phyloP scores from a whole-genome alignment of 768 basidiomycete species.

The Phanerochaete sordida region DNA sequence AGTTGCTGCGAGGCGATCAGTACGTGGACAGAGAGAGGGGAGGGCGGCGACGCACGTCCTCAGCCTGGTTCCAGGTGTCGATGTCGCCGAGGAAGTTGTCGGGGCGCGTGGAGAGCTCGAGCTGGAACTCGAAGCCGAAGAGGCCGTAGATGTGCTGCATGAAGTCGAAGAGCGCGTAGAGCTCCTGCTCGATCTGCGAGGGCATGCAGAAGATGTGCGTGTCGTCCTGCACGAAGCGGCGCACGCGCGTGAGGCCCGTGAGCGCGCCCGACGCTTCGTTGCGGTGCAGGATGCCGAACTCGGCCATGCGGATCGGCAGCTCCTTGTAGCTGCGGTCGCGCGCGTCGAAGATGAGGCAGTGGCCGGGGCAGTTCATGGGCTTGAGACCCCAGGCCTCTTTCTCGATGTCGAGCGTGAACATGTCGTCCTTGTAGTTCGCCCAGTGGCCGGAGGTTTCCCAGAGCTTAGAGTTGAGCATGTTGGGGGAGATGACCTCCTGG shows the following conservation, averaged over 20 bases:
- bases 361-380: slow-evolving; percentile 99
- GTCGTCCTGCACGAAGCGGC: slow-evolving; percentile 96
- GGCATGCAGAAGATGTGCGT: slow-evolving; percentile 99
- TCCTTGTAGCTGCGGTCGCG: slow-evolving; percentile 93
- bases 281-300: slow-evolving; percentile 95
- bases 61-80: slow-evolving; percentile 88
- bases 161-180: slow-evolving; percentile 87
- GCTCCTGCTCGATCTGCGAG: slow-evolving; percentile 84
- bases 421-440: slow-evolving; percentile 97
- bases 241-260: slow-evolving; percentile 88
- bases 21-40: no score
- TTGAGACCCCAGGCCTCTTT: slow-evolving; percentile 96
- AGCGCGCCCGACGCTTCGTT: slow-evolving; percentile 96
- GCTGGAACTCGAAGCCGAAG: slow-evolving; percentile 92
- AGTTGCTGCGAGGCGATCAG: slow-evolving; percentile 58
- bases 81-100: slow-evolving; percentile 89
- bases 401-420: slow-evolving; percentile 93
- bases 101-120: slow-evolving; percentile 94
- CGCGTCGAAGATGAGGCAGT: slow-evolving; percentile 93
- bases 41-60: slow-evolving; percentile 58
- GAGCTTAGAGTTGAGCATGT: slow-evolving; percentile 93
- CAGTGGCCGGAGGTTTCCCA: slow-evolving; percentile 99
- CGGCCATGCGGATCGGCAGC: slow-evolving; percentile 95
- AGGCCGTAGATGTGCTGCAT: slow-evolving; percentile 90
- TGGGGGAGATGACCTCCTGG: slow-evolving; percentile 97